Conservation (phyloP, 2,329 filamentous ascomycete genomes). For the Monascus ruber region DNA sequence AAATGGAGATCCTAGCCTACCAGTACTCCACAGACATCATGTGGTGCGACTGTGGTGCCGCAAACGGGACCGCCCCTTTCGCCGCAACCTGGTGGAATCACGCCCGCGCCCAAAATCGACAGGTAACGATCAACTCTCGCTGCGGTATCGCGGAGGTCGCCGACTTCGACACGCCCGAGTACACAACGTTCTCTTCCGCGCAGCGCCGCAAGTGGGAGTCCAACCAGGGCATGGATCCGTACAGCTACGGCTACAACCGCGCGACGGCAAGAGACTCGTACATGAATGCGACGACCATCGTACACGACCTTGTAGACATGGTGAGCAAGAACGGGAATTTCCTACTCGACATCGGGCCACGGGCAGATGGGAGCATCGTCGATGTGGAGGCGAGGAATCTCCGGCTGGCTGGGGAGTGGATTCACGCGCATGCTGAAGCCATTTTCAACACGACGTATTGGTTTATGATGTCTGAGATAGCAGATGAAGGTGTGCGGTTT, state of each 20-base stretch:
- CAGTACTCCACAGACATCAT: conserved; percentile 35
- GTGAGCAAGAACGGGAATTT: conserved; percentile 47
- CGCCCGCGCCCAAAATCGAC: conserved; percentile 27
- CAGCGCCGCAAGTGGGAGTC: conserved; percentile 50
- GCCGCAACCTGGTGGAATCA: conserved; percentile 34
- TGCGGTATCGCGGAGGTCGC: conserved; percentile 39
- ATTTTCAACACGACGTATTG: conserved; percentile 49
- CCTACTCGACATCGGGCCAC: conserved; percentile 45
- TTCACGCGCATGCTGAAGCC: conserved; percentile 42
- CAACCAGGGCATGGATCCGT: conserved; percentile 50
- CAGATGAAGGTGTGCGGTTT: conserved; percentile 31
- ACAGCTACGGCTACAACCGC: conserved; percentile 48
- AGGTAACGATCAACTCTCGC: conserved; percentile 46
- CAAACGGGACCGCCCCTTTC: conserved; percentile 33
- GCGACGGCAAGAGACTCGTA: conserved; percentile 40
- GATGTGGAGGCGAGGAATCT: conserved; percentile 39
- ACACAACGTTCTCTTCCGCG: conserved; percentile 38
- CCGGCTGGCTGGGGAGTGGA: conserved; percentile 43
- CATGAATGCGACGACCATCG: conserved; percentile 41
- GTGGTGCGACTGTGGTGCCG: conserved; percentile 38
- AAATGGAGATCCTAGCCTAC: conserved; percentile 33
- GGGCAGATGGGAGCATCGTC: conserved; percentile 44
- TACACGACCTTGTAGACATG: conserved; percentile 42
- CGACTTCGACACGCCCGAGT: conserved; percentile 53
- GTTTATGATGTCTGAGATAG: conserved; percentile 36